Base-by-base conservation (phyloP, 768 basidiomycete species). In the Rhizopogon roseolus region DNA sequence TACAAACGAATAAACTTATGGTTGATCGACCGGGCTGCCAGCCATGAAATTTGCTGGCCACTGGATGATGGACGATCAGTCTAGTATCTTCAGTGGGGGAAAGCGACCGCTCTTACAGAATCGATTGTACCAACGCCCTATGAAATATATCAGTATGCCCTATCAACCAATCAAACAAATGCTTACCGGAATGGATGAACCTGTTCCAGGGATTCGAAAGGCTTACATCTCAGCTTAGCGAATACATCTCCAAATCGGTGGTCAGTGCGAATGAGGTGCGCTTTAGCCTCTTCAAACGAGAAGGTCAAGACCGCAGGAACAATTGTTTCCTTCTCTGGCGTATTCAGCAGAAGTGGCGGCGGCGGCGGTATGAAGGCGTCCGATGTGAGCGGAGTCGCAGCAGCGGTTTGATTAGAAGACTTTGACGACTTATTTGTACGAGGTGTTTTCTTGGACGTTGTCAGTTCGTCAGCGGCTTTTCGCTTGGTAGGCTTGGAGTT, bases 11-110 rank as follows among this genome's bases (percentile, higher is more conserved):
- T 73, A 68, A 96, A 96, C 54, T 77, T 82, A 69, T 92, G 88
- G 37, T 76, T 84, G 55, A 96, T 92, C 17, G 90, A 84, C 19
- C 88, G 78, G 0, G 93, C 94, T 10, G 93, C 94, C 41, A 86
- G 68, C 89, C 88, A 92, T 1, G 89, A 91, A 22, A 93, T 89
- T 64, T 93, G 89, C 66, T 89, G 88, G 5, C 81, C 85, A 38
- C 86, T 88, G 54, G 4, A 52, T 38, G 13, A 17, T 45, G 8
- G 14, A 44, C 34, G 50, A 8, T 57, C 14, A 45, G 11, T 29
- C 13, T 13, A 46, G 17, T 6, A 11, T 3, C 25, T 16, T 43
- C 25, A 14, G 22, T 22, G 25, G 19, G 4, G 32, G n/a, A 38
- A 14, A 19, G 36, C 17, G 22, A 22, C 22, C 22, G 41, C 19